Conservation (phyloP, 2,329 filamentous ascomycete genomes). For the Aspergillus fumigatus region DNA sequence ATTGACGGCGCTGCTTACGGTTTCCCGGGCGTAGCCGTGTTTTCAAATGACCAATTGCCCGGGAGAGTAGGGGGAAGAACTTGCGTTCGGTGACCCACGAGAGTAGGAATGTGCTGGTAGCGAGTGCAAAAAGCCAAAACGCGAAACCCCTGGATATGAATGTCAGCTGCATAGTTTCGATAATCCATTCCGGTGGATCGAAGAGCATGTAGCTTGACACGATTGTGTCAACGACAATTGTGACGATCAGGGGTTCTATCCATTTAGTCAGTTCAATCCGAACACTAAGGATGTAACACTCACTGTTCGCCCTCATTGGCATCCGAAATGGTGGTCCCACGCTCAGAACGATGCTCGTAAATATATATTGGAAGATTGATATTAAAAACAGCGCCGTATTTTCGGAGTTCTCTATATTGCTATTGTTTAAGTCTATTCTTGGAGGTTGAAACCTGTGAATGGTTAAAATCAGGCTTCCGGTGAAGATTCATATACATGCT, state of each 20-base stretch:
- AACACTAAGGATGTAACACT: slow-evolving; percentile 31
- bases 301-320: slow-evolving; percentile 72
- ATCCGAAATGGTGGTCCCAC: slow-evolving; percentile 90
- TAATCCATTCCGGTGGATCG: slow-evolving; percentile 64
- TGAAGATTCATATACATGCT: background rate
- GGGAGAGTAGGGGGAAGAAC: slow-evolving; percentile 65
- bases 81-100: slow-evolving; percentile 70
- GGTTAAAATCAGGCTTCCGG: slow-evolving; percentile 9
- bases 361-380: slow-evolving; percentile 91
- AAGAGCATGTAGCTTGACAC: slow-evolving; percentile 78
- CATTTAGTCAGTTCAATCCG: background rate
- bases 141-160: slow-evolving; percentile 69
- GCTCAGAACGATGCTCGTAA: slow-evolving; percentile 82
- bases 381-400: slow-evolving; percentile 88
- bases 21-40: slow-evolving; percentile 51
- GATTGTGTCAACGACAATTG: slow-evolving; percentile 63
- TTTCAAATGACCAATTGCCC: slow-evolving; percentile 60
- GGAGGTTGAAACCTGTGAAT: slow-evolving; percentile 68
- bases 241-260: slow-evolving; percentile 75
- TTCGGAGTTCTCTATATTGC: slow-evolving; percentile 85
- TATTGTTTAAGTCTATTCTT: slow-evolving; percentile 68
- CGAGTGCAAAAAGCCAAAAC: slow-evolving; percentile 65
- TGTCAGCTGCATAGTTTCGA: slow-evolving; percentile 79
- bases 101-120: slow-evolving; percentile 61
- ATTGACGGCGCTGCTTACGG: slow-evolving; percentile 77